Percentiles rank a stretch among this genome's conserved stretches.
phyloP scores from a whole-genome alignment of 2,329 filamentous ascomycete genomes.

The Alternaria gaisen region DNA sequence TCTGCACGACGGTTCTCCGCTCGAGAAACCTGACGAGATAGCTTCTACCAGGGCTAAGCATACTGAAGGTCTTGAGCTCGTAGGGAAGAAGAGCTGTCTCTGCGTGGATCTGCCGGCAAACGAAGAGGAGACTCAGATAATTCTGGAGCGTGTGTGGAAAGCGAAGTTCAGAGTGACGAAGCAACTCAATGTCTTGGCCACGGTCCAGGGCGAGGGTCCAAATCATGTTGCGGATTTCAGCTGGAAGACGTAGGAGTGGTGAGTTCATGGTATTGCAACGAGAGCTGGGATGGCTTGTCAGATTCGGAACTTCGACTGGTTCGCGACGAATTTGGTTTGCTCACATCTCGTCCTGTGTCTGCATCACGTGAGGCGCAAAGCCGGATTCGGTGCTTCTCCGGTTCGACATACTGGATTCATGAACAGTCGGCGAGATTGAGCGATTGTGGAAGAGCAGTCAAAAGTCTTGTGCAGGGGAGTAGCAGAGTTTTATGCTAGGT shows the following conservation, averaged over 20 bases:
- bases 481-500: not conserved
- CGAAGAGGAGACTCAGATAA: not conserved
- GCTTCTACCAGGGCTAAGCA: not conserved
- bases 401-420: not conserved
- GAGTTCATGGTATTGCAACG: not conserved
- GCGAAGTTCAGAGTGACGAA: not conserved
- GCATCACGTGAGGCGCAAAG: not conserved
- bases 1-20: not conserved
- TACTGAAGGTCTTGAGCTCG: not conserved
- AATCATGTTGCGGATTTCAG: not conserved
- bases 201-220: not conserved
- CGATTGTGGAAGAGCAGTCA: not conserved
- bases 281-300: not conserved
- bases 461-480: not conserved
- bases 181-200: not conserved
- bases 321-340: not conserved
- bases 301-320: rapidly evolving
- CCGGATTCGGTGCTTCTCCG: not conserved
- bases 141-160: not conserved
- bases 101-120: not conserved
- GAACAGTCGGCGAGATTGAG: not conserved
- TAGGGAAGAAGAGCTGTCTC: not conserved
- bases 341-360: not conserved
- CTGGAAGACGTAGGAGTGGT: not conserved
- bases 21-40: not conserved